Evolutionary conservation across 2,329 filamentous ascomycete genomes (phyloP).

Genomic region (Calonectria crousiana): DNA sequence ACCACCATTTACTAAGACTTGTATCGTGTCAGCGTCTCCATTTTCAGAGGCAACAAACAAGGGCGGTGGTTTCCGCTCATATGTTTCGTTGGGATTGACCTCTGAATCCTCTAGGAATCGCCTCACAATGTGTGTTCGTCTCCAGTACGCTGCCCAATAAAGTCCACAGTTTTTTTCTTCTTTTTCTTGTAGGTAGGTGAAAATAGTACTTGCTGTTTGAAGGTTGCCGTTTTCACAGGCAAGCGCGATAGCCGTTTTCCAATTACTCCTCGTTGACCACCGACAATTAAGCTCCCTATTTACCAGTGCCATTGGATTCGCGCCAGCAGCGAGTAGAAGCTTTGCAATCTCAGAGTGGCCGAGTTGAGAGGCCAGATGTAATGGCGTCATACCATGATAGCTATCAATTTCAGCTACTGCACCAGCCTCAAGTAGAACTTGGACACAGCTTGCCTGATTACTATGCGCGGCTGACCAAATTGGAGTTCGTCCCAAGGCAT

Average conservation of each 20-base stretch:
- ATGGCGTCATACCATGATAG: background rate
- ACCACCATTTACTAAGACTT: background rate
- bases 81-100: background rate
- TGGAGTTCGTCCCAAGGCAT: background rate
- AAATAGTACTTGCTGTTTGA: background rate
- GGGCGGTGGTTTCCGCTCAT: background rate
- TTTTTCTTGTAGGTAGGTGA: background rate
- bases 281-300: no score
- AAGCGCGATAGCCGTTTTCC: background rate
- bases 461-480: background rate
- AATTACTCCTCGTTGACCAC: background rate
- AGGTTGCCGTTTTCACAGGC: constrained; percentile 8
- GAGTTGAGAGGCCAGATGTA: background rate
- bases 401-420: background rate
- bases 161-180: background rate
- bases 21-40: background rate
- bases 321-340: background rate
- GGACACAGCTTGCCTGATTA: background rate
- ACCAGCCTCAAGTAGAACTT: constrained; percentile 9
- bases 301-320: background rate
- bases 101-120: constrained; percentile 10
- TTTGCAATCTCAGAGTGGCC: background rate
- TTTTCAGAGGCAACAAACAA: background rate
- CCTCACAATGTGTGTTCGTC: background rate
- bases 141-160: background rate